Evolutionary conservation across 192 early-diverging fungal species (phyloP).

Genomic region (Umbelopsis ramanniana): DNA sequence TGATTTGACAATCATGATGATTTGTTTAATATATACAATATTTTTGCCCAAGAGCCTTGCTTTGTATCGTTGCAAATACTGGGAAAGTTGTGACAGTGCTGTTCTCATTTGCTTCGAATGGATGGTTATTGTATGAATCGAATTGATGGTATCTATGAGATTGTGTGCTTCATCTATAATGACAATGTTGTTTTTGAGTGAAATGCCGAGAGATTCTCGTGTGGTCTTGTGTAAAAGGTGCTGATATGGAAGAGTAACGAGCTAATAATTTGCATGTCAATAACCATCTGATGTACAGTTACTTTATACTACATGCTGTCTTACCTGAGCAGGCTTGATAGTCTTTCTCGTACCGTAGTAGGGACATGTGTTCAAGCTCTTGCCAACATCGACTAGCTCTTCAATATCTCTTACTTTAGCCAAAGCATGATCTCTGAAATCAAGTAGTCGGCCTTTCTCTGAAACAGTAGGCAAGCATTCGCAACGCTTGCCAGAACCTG

Average conservation of each 20-base stretch:
- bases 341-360: slow-evolving; percentile 83
- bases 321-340: slow-evolving; percentile 54
- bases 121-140: slow-evolving; percentile 70
- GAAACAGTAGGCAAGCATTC: not conserved
- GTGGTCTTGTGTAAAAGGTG: slow-evolving; percentile 76
- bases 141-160: slow-evolving; percentile 73
- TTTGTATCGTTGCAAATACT: slow-evolving; percentile 75
- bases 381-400: slow-evolving; percentile 73
- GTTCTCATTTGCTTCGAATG: slow-evolving; percentile 51
- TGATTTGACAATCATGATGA: slow-evolving; percentile 64
- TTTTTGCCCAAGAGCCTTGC: slow-evolving; percentile 72
- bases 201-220: slow-evolving; percentile 75
- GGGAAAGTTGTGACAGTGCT: slow-evolving; percentile 58
- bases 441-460: slow-evolving; percentile 4
- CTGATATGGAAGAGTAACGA: slow-evolving; percentile 91
- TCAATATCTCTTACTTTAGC: slow-evolving; percentile 80
- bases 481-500: not conserved
- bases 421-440: slow-evolving; percentile 61
- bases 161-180: slow-evolving; percentile 88
- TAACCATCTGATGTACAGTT: not conserved
- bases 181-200: slow-evolving; percentile 73
- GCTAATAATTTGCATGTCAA: slow-evolving; percentile 40
- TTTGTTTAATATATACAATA: slow-evolving; percentile 75
- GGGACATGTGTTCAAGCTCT: slow-evolving; percentile 64
- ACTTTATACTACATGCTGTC: not conserved